Evolutionary conservation across 2,329 filamentous ascomycete genomes (phyloP).

Genomic region (Coleophoma crateriformis): DNA sequence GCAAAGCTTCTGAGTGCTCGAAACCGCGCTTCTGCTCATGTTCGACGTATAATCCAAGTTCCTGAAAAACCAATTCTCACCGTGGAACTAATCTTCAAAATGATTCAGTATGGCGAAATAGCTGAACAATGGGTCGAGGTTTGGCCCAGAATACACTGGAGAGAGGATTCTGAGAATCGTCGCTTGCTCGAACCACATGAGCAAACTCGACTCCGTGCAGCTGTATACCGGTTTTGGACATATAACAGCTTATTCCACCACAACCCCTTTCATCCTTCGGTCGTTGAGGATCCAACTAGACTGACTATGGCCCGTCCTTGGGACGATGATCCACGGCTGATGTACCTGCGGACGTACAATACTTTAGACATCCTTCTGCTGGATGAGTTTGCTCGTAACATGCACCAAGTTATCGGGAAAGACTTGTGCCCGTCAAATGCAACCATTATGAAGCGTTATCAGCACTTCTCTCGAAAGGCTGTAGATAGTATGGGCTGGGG

Average conservation of each 20-base stretch:
- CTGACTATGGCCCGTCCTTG: background rate
- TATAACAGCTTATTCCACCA: constrained; percentile 24
- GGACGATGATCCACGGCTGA: constrained; percentile 19
- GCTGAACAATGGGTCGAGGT: constrained; percentile 24
- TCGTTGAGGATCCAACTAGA: constrained; percentile 3
- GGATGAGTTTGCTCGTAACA: constrained; percentile 20
- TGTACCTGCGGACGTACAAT: constrained; percentile 19
- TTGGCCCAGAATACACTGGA: constrained; percentile 25
- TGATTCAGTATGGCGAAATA: constrained; percentile 22
- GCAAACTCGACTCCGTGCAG: constrained; percentile 18
- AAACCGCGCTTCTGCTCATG: constrained; percentile 17
- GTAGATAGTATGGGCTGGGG: constrained; percentile 24
- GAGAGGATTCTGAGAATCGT: constrained; percentile 21
- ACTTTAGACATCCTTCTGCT: constrained; percentile 21
- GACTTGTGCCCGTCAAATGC: constrained; percentile 24
- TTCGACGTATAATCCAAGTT: constrained; percentile 17
- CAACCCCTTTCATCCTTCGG: constrained; percentile 17
- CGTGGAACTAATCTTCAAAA: constrained; percentile 22
- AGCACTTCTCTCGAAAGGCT: constrained; percentile 13
- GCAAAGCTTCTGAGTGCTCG: constrained; percentile 22
- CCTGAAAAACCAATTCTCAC: constrained; percentile 16
- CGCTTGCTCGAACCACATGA: constrained; percentile 21
- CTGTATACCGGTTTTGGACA: constrained; percentile 26
- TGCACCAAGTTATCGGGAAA: constrained; percentile 19
- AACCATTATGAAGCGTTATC: constrained; percentile 17